Conservation (phyloP, 495 filamentous ascomycete genomes). For the Rusavskia elegans region DNA sequence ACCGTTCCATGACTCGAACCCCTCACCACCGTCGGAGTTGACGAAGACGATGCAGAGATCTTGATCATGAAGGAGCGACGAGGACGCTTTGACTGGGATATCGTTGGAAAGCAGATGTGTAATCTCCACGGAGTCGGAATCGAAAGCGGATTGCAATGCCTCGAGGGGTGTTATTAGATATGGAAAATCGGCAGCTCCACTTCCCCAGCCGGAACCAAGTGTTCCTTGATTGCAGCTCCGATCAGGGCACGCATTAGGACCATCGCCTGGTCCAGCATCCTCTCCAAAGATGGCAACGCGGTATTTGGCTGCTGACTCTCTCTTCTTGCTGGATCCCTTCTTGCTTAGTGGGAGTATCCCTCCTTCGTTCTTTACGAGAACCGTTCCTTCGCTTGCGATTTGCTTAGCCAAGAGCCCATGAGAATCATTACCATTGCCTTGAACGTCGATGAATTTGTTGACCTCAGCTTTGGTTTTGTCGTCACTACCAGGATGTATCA, state of each 20-base stretch:
- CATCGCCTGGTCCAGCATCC: slow-evolving; percentile 52
- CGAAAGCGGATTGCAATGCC: slow-evolving; percentile 46
- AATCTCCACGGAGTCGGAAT: slow-evolving; percentile 40
- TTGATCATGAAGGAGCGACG: slow-evolving; percentile 27
- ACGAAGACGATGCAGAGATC: slow-evolving; percentile 54
- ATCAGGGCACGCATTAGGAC: slow-evolving; percentile 64
- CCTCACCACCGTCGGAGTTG: slow-evolving; percentile 48
- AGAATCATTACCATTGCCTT: slow-evolving; percentile 38
- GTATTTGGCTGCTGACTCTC: slow-evolving; percentile 23
- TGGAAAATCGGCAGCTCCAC: slow-evolving; percentile 74
- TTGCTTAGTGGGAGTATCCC: slow-evolving; percentile 47
- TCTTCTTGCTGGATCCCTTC: slow-evolving; percentile 24
- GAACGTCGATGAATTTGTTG: slow-evolving; percentile 64
- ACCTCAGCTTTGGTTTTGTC: slow-evolving; percentile 43
- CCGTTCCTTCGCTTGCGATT: slow-evolving; percentile 71
- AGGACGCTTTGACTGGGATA: slow-evolving; percentile 21
- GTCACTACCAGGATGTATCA: slow-evolving; percentile 47
- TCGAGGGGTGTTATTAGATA: slow-evolving; percentile 59
- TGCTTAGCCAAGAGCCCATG: slow-evolving; percentile 54
- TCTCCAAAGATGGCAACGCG: slow-evolving; percentile 71
- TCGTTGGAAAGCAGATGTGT: slow-evolving; percentile 45
- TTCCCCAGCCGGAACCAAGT: slow-evolving; percentile 77
- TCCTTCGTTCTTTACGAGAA: slow-evolving; percentile 67
- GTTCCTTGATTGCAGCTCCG: slow-evolving; percentile 73
- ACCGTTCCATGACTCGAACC: slow-evolving; percentile 43